Base-by-base conservation (phyloP, 257 asterid species). In the Gentiana straminea region DNA sequence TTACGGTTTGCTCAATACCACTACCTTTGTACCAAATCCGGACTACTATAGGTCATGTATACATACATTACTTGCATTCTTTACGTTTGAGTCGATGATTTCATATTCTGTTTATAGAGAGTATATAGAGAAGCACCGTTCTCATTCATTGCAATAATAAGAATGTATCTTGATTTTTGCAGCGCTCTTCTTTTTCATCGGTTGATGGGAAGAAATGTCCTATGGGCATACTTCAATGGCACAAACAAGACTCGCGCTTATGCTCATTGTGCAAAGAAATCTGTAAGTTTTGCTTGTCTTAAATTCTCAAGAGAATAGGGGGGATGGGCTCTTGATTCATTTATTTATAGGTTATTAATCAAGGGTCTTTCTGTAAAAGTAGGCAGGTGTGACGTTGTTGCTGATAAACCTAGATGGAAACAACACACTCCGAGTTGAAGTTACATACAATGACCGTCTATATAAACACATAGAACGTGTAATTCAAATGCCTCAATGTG, bases 151-250 rank as follows among this genome's bases (percentile, higher is more conserved):
- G n/a, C n/a, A n/a, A 24, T 55, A 44, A 48, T 38, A 10, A 8
- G 13, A 0, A 59, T 1, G 3, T 48, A 24, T 24, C 24, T 12
- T 49, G n/a, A 6, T 12, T 34, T n/a, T 11, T 1, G 13, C 85
- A 85, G 97, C 57, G 95, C 94, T 13, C 94, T 89, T 68, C 92
- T 89, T 49, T 89, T 95, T 95, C 95, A 89, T 71, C 85, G 76
- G 57, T 70, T 89, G 39, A 89, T 86, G 95, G 95, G 97, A 57
- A 71, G 63, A 8, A 41, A 48, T 2, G 95, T 89, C n/a, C 63
- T 89, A 52, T 64, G 77, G 0, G 69, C 95, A 9, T 63, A 67
- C 15, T 84, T 83, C 47, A 65, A 59, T 1, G 95, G 89, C 66
- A 66, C 77, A 4, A 72, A 62, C 51, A 76, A 41, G 55, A 54